Base-by-base conservation (phyloP, 169 alveolate genomes). In the Babesia caballi region DNA sequence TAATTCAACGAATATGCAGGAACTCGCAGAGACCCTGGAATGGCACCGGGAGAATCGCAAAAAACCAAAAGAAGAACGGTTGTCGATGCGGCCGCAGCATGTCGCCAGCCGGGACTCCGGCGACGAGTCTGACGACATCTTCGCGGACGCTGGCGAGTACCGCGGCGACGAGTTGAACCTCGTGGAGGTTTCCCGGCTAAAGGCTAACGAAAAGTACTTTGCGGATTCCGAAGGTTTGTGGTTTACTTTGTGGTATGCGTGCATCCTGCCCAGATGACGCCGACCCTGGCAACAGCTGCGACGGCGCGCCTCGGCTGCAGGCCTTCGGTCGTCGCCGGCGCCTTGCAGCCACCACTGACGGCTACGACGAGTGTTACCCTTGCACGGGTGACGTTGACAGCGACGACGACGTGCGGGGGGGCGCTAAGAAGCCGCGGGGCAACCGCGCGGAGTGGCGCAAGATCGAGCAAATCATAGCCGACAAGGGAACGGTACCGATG, bases 11-110 rank as follows among this genome's bases (percentile, higher is more conserved):
- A n/a, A 0, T 14, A 15, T 53, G 14, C 12, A 70, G 82, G 87
- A 78, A 50, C 32, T 78, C 21, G 25, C 46, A 3, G 84, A 78
- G 27, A 84, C 69, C 5, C 23, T 78, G 8, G 46, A 36, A n/a
- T 78, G 87, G 87, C 87, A 78, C 53, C 72, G 23, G 21, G 87
- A 78, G 47, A 78, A 78, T 44, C 70, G 76, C 33, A 78, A 58
- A 23, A 78, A 70, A 28, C 35, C 35, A 15, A 58, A 54, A 25
- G 66, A 66, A 42, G 84, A 78, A 3, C 47, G 85, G 12, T 50
- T 73, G 23, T 57, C 75, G 1, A n/a, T 35, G 6, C 33, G 84
- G 9, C 84, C 84, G 32, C 11, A 11, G 11, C 60, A 36, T 8
- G 19, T 28, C 28, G 66, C 17, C 28, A 3, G 40, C 28, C 32